Conservation (phyloP, 371 early-diverging fungal species). For the Lichtheimia hyalospora region DNA sequence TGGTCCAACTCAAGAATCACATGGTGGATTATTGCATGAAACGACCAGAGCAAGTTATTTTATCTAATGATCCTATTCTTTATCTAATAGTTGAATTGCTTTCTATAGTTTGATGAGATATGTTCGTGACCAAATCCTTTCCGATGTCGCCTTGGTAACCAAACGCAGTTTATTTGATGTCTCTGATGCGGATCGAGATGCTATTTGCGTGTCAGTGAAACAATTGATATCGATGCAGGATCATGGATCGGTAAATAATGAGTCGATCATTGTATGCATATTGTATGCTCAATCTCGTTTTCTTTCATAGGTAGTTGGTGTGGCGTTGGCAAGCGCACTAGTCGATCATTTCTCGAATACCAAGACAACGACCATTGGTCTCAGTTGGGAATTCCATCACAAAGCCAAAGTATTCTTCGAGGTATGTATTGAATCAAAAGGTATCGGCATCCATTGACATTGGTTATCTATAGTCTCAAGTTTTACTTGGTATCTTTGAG, state of each 20-base stretch:
- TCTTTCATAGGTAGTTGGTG: conserved; percentile 42
- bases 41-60: conserved; percentile 26
- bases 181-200: conserved; percentile 48
- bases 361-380: conserved; percentile 60
- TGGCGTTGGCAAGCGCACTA: conserved; percentile 56
- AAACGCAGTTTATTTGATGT: conserved; percentile 70
- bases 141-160: conserved; percentile 58
- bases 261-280: not conserved
- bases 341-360: conserved; percentile 70
- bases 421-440: conserved; percentile 18
- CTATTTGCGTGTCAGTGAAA: conserved; percentile 51
- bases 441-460: not conserved
- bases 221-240: conserved; percentile 50
- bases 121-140: conserved; percentile 46
- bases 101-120: conserved; percentile 41
- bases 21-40: conserved; percentile 60
- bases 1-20: conserved; percentile 54
- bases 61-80: not conserved
- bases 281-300: not conserved
- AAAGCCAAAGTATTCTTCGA: conserved; percentile 68
- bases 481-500: conserved; percentile 35
- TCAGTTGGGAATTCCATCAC: conserved; percentile 71
- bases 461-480: conserved; percentile 15
- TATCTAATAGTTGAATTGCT: not conserved
- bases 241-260: conserved; percentile 35